Conservation (phyloP, 768 basidiomycete genomes). For the Pleurotus pulmonarius region DNA sequence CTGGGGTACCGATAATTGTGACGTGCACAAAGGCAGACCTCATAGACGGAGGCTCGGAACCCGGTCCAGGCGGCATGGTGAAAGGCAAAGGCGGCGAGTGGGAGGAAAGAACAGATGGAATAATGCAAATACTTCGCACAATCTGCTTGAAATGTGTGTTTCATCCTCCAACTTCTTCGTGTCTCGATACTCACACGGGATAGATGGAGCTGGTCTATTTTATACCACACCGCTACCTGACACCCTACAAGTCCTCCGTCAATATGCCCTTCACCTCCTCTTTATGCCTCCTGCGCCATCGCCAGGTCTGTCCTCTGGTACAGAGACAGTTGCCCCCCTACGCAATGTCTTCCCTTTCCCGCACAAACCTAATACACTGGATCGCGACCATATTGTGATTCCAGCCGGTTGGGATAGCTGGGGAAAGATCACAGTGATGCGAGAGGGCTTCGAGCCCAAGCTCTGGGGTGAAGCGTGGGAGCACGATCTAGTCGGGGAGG, state of each 20-base stretch:
- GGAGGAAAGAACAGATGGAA: constrained; percentile 93
- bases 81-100: constrained; percentile 89
- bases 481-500: constrained; percentile 53
- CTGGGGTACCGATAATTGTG: constrained; percentile 85
- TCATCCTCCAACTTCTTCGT: neutral
- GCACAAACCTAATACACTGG: constrained; percentile 86
- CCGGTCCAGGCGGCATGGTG: constrained; percentile 79
- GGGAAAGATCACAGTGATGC: constrained; percentile 88
- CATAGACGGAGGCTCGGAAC: constrained; percentile 79
- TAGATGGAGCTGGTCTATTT: constrained; percentile 90
- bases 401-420: constrained; percentile 98
- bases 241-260: constrained; percentile 71
- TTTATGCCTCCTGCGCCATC: constrained; percentile 77
- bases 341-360: constrained; percentile 85
- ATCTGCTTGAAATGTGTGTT: constrained; percentile 82
- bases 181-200: neutral
- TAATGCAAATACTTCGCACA: constrained; percentile 93
- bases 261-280: constrained; percentile 80
- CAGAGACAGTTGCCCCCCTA: constrained; percentile 62
- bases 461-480: constrained; percentile 81
- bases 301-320: constrained; percentile 53
- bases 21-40: constrained; percentile 91
- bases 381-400: constrained; percentile 88
- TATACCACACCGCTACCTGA: constrained; percentile 83
- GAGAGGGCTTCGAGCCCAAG: constrained; percentile 89